Base-by-base conservation (phyloP, 2,329 filamentous ascomycete species). In the Fusarium sp. region DNA sequence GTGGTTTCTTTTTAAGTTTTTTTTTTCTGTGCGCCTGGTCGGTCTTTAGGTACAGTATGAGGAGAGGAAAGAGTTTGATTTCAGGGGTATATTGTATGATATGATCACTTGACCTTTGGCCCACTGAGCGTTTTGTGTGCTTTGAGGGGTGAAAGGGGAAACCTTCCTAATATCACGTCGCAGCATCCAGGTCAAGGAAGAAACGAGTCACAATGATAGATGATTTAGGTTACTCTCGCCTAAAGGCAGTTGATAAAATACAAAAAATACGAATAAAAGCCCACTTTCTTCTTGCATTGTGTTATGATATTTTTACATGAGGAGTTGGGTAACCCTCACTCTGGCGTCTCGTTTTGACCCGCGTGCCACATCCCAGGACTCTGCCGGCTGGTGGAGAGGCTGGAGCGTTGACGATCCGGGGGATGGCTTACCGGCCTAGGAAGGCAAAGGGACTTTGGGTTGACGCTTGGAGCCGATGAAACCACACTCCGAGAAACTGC, bases 391-490 rank as follows among this genome's bases (percentile, higher is more conserved):
- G 46, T 29, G 46, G 46, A 51, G 46, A 51, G 46, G 16, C 22
- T 62, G 31, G 14, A 40, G 20, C 31, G 22, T 27, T 53, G 33
- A 53, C 24, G 33, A 62, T 53, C 59, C 31, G 33, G 44, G 40
- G 35, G 42, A 51, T 51, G 46, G 46, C 46, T 51, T 51, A 64
- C 57, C 57, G 53, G 22, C 51, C 57, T 22, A 31, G 6, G 38
- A 20, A 53, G 36, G 53, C 14, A 33, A 51, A 53, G 60, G 56
- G 33, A 42, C 49, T 67, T 70, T 57, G 55, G 46, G 31, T 61
- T 62, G 57, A 22, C 36, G 59, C 56, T 20, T 67, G 49, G 61
- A 36, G 22, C 62, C 35, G 40, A 66, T 64, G 40, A 57, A 62
- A 68, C 44, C 58, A 38, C 42, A 22, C 40, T 46, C 60, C 60